Evolutionary conservation across 1,284 basidiomycete species (phyloP), one percentile per base, ranked within the genome.

Genomic region (Melampsora americana): DNA sequence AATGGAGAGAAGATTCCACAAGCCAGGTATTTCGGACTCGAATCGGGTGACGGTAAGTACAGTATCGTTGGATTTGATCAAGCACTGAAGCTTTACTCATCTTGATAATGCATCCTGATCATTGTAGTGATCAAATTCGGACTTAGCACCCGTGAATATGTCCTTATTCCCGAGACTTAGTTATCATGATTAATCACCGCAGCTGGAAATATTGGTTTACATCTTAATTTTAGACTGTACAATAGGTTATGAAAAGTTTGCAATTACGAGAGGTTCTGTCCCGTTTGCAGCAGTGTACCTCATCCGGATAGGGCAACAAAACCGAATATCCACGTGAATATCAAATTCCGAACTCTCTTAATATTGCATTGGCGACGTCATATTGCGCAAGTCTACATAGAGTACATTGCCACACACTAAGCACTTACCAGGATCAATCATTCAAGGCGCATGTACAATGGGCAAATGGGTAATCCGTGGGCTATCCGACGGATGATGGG

Each of bases 21-120:
- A 2, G 90, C 93, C 18, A 86, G 95, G 74, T 98, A 92, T 83
- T 98, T 92, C 81, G 96, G 99, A 83, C 85, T 99, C 56, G 89
- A 89, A 82, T 86, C 88, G 44, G 89, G 89, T 48, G 95, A 99
- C 83, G 90, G 94, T 95, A 78, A 79, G 90, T 83, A 18, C 1
- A 1, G 18, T 35, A 26, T 53, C 32, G 14, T 30, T 28, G n/a
- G 48, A 32, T 18, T 9, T 39, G n/a, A 11, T 66, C 23, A n/a
- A 42, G 35, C n/a, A 28, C 46, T 35, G 35, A 35, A 35, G 35
- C 35, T 35, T 9, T 35, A 35, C n/a, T 28, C 5, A 39, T 50
- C 5, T 7, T 62, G 44, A 26, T 32, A 16, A 5, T 39, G 7
- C n/a, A 12, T 59, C 18, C 14, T 35, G 7, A 16, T 59, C 30